These are phyloP conservation scores for Malania oleifera DNA, from an alignment of 164 flowering plant species.

Conservation along the genomic window DNA sequence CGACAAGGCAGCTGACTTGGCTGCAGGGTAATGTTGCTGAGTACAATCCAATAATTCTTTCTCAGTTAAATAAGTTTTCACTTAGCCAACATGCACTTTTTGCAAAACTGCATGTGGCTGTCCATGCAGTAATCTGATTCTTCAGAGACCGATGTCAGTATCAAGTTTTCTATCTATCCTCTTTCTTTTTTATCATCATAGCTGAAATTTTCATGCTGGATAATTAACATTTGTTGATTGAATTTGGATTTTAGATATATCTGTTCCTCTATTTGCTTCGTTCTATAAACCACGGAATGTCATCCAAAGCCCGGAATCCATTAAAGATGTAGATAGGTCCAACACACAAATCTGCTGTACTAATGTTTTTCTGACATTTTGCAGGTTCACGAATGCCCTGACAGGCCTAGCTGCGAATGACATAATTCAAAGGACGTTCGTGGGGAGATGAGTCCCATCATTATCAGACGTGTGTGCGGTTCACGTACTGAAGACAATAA, in stretches of 20 bases:
- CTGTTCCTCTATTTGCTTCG: neutral
- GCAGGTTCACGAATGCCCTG: slow-evolving; percentile 76
- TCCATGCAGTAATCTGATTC: no score
- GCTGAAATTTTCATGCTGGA: neutral
- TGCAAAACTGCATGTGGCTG: neutral
- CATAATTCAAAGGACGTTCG: slow-evolving; percentile 71
- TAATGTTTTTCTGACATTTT: slow-evolving; percentile 12
- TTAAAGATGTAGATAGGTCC: neutral
- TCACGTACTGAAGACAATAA: slow-evolving; percentile 49
- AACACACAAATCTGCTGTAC: neutral
- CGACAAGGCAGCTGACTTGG: slow-evolving; percentile 96
- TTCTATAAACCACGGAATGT: neutral
- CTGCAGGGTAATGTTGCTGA: slow-evolving; percentile 67
- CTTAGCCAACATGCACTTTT: neutral
- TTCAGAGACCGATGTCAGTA: no score
- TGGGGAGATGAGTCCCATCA: slow-evolving; percentile 82
- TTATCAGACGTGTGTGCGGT: slow-evolving; percentile 95
- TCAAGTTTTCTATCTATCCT: no score
- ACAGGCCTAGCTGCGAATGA: slow-evolving; percentile 69
- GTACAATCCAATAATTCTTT: neutral
- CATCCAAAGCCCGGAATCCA: neutral
- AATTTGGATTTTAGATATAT: neutral
- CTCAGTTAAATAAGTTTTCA: neutral
- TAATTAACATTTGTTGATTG: no score
- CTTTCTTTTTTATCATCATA: neutral